Conservation (phyloP, 2,329 filamentous ascomycete genomes). For the Alternaria sp. region DNA sequence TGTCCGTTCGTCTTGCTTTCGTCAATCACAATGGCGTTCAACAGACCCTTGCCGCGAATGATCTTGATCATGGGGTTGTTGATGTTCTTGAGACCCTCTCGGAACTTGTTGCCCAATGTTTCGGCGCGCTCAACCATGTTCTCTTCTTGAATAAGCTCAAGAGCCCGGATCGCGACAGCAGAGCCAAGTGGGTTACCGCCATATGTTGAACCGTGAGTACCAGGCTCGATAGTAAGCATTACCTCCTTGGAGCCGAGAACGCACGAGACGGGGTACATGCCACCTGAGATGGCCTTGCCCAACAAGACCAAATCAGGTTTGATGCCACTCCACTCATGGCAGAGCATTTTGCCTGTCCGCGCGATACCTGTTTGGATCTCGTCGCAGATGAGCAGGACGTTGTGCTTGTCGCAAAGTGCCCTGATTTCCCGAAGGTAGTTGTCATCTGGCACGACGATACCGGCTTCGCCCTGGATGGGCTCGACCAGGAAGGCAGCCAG, state of each 20-base stretch:
- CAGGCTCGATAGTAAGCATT: slow-evolving; percentile 95
- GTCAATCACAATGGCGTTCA: slow-evolving; percentile 97
- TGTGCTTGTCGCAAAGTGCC: slow-evolving; percentile 91
- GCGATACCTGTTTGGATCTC: slow-evolving; percentile 99
- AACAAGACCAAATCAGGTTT: slow-evolving; percentile 95
- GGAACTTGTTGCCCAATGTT: slow-evolving; percentile 81
- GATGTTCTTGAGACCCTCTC: slow-evolving; percentile 77
- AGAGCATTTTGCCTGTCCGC: slow-evolving; percentile 91
- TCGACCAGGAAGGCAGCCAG: slow-evolving; percentile 94
- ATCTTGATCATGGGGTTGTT: slow-evolving; percentile 81
- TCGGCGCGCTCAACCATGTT: slow-evolving; percentile 85
- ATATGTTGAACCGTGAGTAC: slow-evolving; percentile 98
- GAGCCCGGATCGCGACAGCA: slow-evolving; percentile 91
- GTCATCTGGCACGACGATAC: slow-evolving; percentile 92
- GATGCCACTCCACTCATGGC: slow-evolving; percentile 92
- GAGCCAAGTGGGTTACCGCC: slow-evolving; percentile 96
- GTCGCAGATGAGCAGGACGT: slow-evolving; percentile 94
- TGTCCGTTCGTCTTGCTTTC: slow-evolving; percentile 85
- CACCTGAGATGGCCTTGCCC: slow-evolving; percentile 96
- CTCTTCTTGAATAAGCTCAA: slow-evolving; percentile 94
- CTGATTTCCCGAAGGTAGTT: slow-evolving; percentile 84
- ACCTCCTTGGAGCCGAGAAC: slow-evolving; percentile 88
- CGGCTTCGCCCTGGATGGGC: slow-evolving; percentile 96
- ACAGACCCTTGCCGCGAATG: slow-evolving; percentile 89
- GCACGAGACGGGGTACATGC: slow-evolving; percentile 98